Evolutionary conservation across 306 rosid genomes (phyloP).

Genomic region (Acacia confusa): DNA sequence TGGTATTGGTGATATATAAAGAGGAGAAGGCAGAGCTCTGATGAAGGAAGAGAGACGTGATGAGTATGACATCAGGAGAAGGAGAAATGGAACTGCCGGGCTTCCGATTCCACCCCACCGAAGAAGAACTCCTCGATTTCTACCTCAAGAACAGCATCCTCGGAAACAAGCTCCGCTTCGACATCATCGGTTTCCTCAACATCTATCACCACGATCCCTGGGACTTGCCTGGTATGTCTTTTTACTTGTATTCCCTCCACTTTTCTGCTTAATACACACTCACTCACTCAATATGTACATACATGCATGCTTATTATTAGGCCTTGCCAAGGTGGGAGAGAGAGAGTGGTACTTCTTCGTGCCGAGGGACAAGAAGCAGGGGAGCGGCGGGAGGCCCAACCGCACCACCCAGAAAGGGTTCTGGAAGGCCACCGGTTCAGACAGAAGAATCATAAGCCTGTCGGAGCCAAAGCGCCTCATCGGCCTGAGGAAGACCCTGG

Average conservation of each 20-base stretch:
- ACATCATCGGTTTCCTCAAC: constrained; percentile 59
- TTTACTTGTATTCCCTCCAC: no score
- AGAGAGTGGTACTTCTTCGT: constrained; percentile 99
- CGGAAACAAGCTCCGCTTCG: constrained; percentile 48
- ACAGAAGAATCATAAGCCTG: constrained; percentile 70
- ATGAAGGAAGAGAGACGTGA: no score
- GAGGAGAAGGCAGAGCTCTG: neutral
- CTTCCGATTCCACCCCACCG: constrained; percentile 74
- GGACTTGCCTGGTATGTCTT: constrained; percentile 50
- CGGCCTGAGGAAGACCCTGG: constrained; percentile 89
- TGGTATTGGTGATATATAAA: neutral
- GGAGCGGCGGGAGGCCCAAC: constrained; percentile 93
- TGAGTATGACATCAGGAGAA: constrained; percentile 19
- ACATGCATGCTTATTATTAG: neutral
- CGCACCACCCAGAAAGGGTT: constrained; percentile 87
- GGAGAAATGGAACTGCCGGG: constrained; percentile 55
- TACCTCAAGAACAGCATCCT: constrained; percentile 50
- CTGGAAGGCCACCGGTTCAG: constrained; percentile 98
- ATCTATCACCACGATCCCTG: constrained; percentile 67
- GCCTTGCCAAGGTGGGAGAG: constrained; percentile 78
- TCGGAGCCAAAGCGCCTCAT: constrained; percentile 70
- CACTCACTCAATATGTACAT: no score
- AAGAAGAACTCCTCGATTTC: constrained; percentile 68
- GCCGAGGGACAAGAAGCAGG: constrained; percentile 93
- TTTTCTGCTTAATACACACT: no score